Evolutionary conservation across 768 basidiomycete genomes (phyloP).

Genomic region (Rhizopogon rudus): DNA sequence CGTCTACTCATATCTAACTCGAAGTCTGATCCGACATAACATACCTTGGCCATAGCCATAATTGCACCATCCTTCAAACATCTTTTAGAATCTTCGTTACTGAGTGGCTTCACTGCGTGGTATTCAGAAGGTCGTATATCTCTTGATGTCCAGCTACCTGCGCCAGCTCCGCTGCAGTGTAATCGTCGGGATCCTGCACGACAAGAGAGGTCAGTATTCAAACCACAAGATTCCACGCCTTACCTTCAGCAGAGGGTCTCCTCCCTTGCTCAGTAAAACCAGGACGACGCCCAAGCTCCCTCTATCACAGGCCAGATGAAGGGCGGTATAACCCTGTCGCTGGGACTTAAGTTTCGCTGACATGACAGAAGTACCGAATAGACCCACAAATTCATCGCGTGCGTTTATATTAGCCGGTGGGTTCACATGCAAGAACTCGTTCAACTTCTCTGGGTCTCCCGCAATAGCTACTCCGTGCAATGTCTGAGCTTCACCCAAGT

Average conservation of each 20-base stretch:
- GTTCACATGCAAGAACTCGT: conserved; percentile 36
- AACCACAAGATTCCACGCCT: conserved; percentile 3
- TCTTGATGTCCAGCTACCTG: conserved; percentile 50
- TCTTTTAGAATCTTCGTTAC: not conserved
- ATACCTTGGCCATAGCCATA: not conserved
- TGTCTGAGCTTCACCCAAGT: conserved; percentile 34
- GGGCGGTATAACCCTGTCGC: conserved; percentile 76
- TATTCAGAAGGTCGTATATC: conserved; percentile 35
- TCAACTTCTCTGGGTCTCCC: conserved; percentile 44
- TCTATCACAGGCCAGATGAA: conserved; percentile 85
- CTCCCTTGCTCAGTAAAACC: conserved; percentile 58
- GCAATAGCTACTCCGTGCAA: conserved; percentile 62
- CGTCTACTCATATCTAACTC: not conserved
- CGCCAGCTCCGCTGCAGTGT: conserved; percentile 59
- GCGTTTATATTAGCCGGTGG: conserved; percentile 49
- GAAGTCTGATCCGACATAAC: not conserved
- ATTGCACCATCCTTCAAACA: not conserved
- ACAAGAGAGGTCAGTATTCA: conserved; percentile 7
- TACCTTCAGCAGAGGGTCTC: conserved; percentile 63
- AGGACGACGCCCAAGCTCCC: conserved; percentile 57
- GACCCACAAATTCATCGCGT: conserved; percentile 69
- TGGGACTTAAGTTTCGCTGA: not conserved
- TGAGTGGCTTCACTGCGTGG: not conserved
- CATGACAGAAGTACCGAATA: not conserved
- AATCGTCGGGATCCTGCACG: conserved; percentile 60